Evolutionary conservation across 352 stramenopile species (phyloP).

Genomic region (Phytophthora vignae): DNA sequence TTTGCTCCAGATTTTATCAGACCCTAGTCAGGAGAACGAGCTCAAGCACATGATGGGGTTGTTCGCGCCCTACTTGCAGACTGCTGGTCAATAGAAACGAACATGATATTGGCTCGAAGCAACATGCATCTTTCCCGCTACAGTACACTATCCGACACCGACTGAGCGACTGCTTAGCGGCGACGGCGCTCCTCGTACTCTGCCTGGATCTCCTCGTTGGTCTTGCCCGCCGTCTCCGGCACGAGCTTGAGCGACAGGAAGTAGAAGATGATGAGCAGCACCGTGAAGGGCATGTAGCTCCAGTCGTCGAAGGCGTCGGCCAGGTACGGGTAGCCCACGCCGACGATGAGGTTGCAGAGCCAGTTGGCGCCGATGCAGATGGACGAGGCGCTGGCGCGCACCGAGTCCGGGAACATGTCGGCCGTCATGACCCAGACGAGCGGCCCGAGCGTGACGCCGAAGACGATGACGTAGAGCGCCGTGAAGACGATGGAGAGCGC

Average conservation of each 20-base stretch:
- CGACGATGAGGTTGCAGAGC: constrained; percentile 57
- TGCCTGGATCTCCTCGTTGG: constrained; percentile 61
- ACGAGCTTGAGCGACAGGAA: constrained; percentile 52
- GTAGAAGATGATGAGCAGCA: constrained; percentile 50
- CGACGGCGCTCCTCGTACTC: constrained; percentile 46
- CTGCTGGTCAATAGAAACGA: constrained; percentile 26
- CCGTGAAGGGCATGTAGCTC: constrained; percentile 48
- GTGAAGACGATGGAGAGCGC: constrained; percentile 56
- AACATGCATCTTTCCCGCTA: constrained; percentile 17
- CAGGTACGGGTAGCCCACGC: constrained; percentile 52
- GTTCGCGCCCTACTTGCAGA: constrained; percentile 46
- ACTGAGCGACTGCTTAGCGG: constrained; percentile 13
- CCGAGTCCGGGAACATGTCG: constrained; percentile 37
- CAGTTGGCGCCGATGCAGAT: constrained; percentile 54
- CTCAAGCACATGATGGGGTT: constrained; percentile 52
- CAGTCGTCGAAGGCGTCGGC: constrained; percentile 42
- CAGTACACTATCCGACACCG: neutral
- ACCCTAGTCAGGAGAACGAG: constrained; percentile 56
- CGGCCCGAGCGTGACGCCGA: constrained; percentile 33
- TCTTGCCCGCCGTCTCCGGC: constrained; percentile 60
- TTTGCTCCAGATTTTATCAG: constrained; percentile 60
- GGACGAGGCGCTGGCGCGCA: constrained; percentile 42
- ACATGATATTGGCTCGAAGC: constrained; percentile 32
- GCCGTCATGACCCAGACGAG: constrained; percentile 31
- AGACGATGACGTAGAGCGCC: constrained; percentile 53